Percentiles rank a stretch among this genome's conserved stretches.
These are phyloP conservation scores for Hordeum pubiflorum DNA, from an alignment of 202 grass and related monocot genomes.

Conservation along the genomic window DNA sequence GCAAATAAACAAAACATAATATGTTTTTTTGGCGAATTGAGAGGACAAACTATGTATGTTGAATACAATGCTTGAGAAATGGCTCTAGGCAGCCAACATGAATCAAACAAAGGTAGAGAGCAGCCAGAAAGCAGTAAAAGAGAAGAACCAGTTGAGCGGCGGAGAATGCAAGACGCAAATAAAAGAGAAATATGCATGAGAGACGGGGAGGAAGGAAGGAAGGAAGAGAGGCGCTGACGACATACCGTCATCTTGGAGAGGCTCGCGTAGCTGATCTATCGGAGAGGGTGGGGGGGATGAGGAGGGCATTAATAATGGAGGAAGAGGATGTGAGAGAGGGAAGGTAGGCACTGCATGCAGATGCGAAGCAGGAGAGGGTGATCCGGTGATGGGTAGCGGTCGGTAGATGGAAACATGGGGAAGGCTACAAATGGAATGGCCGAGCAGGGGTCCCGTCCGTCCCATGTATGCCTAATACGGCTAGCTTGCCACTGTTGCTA, in stretches of 20 bases:
- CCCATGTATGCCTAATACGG: neutral
- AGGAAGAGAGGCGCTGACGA: conserved; percentile 3
- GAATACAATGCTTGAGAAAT: too few species aligned
- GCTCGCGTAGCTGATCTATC: neutral
- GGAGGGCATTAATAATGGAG: conserved; percentile 42
- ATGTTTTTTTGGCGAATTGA: too few species aligned
- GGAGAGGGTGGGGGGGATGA: neutral
- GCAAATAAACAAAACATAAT: too few species aligned
- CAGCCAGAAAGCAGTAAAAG: too few species aligned
- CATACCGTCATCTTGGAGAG: conserved; percentile 53
- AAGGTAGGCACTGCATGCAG: conserved; percentile 27
- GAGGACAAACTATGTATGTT: too few species aligned
- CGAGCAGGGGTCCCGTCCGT: neutral
- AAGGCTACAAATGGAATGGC: conserved; percentile 69
- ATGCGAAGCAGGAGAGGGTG: conserved; percentile 3
- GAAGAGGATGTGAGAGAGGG: conserved; percentile 19
- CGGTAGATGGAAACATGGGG: conserved; percentile 56
- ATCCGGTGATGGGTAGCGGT: conserved; percentile 21
- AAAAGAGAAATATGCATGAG: neutral
- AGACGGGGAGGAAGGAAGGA: neutral
- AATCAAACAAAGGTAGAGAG: too few species aligned
- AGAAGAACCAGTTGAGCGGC: too few species aligned
- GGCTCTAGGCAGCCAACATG: too few species aligned
- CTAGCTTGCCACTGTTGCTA: neutral
- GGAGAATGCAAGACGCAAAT: too few species aligned